Base-by-base conservation (phyloP, 345 rosid genomes). In the Eucalyptus erythrocorys region DNA sequence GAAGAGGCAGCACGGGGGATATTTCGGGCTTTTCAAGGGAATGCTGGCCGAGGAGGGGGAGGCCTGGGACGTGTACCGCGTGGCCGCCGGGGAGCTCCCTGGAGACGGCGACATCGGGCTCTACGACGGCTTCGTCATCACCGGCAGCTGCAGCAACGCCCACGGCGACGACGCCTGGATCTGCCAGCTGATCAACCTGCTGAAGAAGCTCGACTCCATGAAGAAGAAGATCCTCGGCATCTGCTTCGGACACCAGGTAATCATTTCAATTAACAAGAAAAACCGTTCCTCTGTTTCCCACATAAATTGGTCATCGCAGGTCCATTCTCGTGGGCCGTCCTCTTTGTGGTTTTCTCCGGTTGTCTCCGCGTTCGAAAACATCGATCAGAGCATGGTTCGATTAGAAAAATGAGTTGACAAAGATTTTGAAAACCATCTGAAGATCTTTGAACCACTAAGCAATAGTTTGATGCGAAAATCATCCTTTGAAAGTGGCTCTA, bases 241-340 rank as follows among this genome's bases (percentile, higher is more conserved):
- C 86, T 95, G 98, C 92, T 96, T 96, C 76, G 97, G 98, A n/a
- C 96, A 93, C 87, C 96, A 96, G 98, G 98, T 96, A 93, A 43
- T 50, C 64, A 1, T 9, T 87, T 6, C 11, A 16, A 48, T 48
- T 3, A 26, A 50, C 61, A 13, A 34, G n/a, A 80, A 27, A 43
- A 51, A n/a, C 3, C 59, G 22, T n/a, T 79, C 53, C 30, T 7
- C 84, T 43, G 16, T 21, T 17, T 88, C 6, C 84, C 47, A 0
- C 84, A 37, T 37, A 2, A 1, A 0, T 0, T 76, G 26, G 15
- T 76, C 82, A 76, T 40, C 47, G 30, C 82, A 1, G 22, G 47
- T 76, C 82, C 27, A 76, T 68, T 5, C 2, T 34, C 80, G 6
- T 3, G 13, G 43, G 43, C 80, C 1, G 26, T 68, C 43, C 47